Evolutionary conservation across 768 basidiomycete species (phyloP).

Genomic region (Tephrocybe sp.): DNA sequence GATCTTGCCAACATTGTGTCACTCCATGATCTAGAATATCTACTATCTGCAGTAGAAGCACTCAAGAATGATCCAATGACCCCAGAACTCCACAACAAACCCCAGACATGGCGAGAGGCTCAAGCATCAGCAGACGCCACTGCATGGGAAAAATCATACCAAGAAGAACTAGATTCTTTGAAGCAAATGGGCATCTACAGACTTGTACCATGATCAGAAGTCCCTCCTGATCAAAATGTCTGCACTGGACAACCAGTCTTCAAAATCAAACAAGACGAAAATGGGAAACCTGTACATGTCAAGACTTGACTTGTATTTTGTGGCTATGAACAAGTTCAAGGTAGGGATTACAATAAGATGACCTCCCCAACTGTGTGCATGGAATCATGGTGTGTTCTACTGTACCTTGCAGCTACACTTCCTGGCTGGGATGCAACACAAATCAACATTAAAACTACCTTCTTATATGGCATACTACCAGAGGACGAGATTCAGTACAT

Average conservation of each 20-base stretch:
- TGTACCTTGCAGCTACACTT: constrained; percentile 32
- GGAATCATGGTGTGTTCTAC: constrained; percentile 35
- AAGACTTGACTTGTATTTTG: constrained; percentile 36
- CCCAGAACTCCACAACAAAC: constrained; percentile 10
- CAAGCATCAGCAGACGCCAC: constrained; percentile 25
- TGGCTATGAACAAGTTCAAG: constrained; percentile 40
- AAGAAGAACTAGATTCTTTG: too few species aligned
- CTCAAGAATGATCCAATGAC: too few species aligned
- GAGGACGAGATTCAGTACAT: too few species aligned
- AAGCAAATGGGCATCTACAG: too few species aligned
- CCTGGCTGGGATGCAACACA: constrained; percentile 36
- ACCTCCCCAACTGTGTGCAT: constrained; percentile 39
- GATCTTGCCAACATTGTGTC: neutral
- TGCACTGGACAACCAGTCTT: constrained; percentile 16
- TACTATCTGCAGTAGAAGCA: too few species aligned
- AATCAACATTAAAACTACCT: constrained; percentile 18
- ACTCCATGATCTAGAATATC: neutral
- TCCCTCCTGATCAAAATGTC: constrained; percentile 20
- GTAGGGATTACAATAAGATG: constrained; percentile 40
- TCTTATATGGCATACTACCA: constrained; percentile 5
- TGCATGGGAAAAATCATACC: too few species aligned
- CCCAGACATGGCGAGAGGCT: too few species aligned
- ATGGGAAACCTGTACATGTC: constrained; percentile 25
- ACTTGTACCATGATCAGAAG: too few species aligned
- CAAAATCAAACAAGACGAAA: constrained; percentile 29